Base-by-base conservation (phyloP, 345 rosid species). In the Schrenkiella parvula region DNA sequence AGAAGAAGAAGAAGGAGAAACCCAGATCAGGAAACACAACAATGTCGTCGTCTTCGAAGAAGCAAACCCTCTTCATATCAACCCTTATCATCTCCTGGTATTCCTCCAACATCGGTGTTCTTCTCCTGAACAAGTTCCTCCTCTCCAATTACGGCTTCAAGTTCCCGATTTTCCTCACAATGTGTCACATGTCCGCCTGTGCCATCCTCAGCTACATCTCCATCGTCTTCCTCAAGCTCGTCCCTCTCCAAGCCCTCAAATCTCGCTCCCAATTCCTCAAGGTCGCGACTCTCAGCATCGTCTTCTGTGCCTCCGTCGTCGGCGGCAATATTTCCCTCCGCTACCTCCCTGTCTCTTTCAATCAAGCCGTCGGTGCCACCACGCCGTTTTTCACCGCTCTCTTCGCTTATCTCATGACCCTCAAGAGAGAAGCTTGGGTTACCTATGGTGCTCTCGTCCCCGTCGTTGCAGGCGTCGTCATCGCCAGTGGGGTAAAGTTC, bases 291-390 rank as follows among this genome's bases (percentile, higher is more conserved):
- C 78, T 93, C 38, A 85, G 95, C 68, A 77, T 87, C 44, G 98
- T 91, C 13, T 91, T 93, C 58, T 93, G 98, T 68, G 92, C 82
- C 46, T 93, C 98, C 9, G 98, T 93, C 47, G 98, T 91, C 13
- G 97, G 98, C 26, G 97, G 98, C 12, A 93, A 93, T 63, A 87
- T 93, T 6, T 90, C 97, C 1, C 85, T 93, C 6, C 82, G 96
- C 43, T 93, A 82, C 73, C 86, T 93, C 21, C 97, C 98, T 0
- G 97, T 93, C 5, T 89, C 96, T 2, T 93, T 93, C 71, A 93
- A 93, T 46, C 98, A 93, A 80, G 98, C 97, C 23, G 97, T 93
- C 17, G 97, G 98, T 44, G 98, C 98, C 17, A 91, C 97, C 9
- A 91, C 98, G 0, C 97, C 97, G 0, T 89, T 91, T 73, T 93